A percentile compares a stretch with the other conserved stretches of the same genome.
phyloP scores from a whole-genome alignment of 257 asterid species.

The Solanum okadae region DNA sequence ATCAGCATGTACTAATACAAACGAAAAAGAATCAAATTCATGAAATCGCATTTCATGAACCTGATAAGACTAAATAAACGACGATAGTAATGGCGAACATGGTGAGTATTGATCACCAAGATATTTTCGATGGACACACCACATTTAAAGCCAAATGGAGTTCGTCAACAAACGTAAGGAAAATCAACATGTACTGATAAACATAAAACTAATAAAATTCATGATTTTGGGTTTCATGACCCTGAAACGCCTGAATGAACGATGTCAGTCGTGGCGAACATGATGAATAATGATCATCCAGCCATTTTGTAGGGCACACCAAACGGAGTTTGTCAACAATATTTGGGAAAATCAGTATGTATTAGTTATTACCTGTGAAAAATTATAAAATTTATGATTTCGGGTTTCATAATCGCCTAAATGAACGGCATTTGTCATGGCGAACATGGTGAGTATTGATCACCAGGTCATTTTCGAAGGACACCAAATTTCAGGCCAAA shows the following conservation, averaged over 20 bases:
- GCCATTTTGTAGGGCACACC: not conserved
- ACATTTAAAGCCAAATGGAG: not conserved
- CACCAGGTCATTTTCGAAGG: not conserved
- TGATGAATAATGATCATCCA: not conserved
- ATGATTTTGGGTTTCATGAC: not conserved
- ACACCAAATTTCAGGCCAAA: not conserved
- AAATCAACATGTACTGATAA: not conserved
- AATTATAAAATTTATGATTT: not conserved
- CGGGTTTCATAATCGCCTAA: not conserved
- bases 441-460: not conserved
- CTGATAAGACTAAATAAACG: not conserved
- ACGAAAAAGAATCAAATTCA: not conserved
- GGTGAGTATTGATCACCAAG: not conserved
- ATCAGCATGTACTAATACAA: not conserved
- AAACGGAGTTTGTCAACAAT: not conserved
- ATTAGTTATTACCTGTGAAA: not conserved
- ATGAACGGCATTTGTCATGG: not conserved
- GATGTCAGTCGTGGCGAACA: not conserved
- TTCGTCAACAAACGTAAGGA: not conserved
- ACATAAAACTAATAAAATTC: not conserved
- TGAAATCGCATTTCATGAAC: not conserved
- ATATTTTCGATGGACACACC: not conserved
- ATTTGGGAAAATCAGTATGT: not conserved
- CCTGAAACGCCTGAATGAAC: not conserved
- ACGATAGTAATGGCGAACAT: not conserved